Conservation (phyloP, 371 early-diverging fungal species). For the Actinomortierella ambigua region DNA sequence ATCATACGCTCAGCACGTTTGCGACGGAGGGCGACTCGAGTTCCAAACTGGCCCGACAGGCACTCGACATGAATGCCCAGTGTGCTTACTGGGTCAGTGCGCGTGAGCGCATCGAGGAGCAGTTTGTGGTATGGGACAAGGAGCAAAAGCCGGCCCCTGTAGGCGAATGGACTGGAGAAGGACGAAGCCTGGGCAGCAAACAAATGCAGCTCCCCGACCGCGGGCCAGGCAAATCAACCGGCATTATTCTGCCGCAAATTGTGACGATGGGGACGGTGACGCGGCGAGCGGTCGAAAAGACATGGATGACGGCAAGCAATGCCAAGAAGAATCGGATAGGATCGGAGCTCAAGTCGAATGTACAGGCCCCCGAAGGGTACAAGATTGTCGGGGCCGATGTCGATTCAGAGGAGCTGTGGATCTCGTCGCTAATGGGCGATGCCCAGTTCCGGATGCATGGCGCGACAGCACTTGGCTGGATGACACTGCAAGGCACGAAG, state of each 20-base stretch:
- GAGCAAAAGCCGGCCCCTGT: slow-evolving; percentile 1
- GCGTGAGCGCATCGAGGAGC: slow-evolving; percentile 80
- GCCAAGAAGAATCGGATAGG: slow-evolving; percentile 91
- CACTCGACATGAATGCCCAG: slow-evolving; percentile 76
- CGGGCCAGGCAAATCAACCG: slow-evolving; percentile 46
- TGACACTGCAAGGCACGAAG: slow-evolving; percentile 96
- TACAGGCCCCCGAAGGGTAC: slow-evolving; percentile 84
- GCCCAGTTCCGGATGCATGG: slow-evolving; percentile 94
- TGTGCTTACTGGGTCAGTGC: slow-evolving; percentile 95
- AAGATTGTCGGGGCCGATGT: slow-evolving; percentile 97
- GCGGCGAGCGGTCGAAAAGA: slow-evolving; percentile 90
- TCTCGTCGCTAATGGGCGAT: slow-evolving; percentile 93
- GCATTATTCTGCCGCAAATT: slow-evolving; percentile 92
- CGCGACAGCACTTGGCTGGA: slow-evolving; percentile 94
- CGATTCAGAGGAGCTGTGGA: slow-evolving; percentile 98
- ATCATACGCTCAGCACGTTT: slow-evolving; percentile 62
- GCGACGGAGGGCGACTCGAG: slow-evolving; percentile 60
- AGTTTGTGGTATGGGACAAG: slow-evolving; percentile 86
- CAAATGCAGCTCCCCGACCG: slow-evolving; percentile 55
- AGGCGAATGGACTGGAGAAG: not conserved
- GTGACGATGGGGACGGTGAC: slow-evolving; percentile 98
- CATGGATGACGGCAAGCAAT: slow-evolving; percentile 97
- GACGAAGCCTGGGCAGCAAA: slow-evolving; percentile 7
- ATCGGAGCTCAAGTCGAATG: slow-evolving; percentile 91
- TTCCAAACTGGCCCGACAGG: slow-evolving; percentile 68